Base-by-base conservation (phyloP, 306 rosid genomes). In the Glycyrrhiza uralensis region DNA sequence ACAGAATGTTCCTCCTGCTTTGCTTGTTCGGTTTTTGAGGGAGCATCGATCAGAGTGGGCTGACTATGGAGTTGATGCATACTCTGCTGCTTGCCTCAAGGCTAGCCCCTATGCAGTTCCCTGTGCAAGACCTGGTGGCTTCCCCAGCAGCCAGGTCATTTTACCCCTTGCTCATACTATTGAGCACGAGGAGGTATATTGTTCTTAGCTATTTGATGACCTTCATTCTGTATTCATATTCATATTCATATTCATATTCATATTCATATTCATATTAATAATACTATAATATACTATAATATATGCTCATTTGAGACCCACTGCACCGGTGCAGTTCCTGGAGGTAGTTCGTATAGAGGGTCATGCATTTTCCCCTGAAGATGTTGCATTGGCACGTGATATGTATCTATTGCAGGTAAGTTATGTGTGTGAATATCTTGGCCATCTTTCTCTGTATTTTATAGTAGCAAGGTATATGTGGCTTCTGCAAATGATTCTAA, bases 1-100 rank as follows among this genome's bases (percentile, higher is more conserved):
- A 24, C 85, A 94, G 99, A 82, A 90, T 82, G 99, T 94, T 54
- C 99, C 99, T 23, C 99, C 99, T 60, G 97, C 99, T 39, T 76
- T 94, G 81, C 96, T 94, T 66, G 96, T 94, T 76, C 97, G 95
- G 2, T 94, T 91, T 75, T 75, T 94, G 85, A 89, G 99, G 84
- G 99, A 94, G 86, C 99, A 94, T 75, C 90, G 99, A 0, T 89
- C 99, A 0, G 99, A 94, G 52, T 94, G 99, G 99, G 97, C 99
- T 13, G 99, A 94, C 80, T 88, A 87, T 69, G 97, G 97, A 7
- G 97, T 94, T 38, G 99, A 94, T 84, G 96, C 96, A 0, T 94
- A 91, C 83, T 91, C 97, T 63, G 93, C 99, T 6, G 89, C 96
- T 4, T 82, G 93, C 74, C 95, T 91, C 11, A 91, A 85, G 76